Base-by-base conservation (phyloP, 805 yeast species). In the Candida hispaniensis region DNA sequence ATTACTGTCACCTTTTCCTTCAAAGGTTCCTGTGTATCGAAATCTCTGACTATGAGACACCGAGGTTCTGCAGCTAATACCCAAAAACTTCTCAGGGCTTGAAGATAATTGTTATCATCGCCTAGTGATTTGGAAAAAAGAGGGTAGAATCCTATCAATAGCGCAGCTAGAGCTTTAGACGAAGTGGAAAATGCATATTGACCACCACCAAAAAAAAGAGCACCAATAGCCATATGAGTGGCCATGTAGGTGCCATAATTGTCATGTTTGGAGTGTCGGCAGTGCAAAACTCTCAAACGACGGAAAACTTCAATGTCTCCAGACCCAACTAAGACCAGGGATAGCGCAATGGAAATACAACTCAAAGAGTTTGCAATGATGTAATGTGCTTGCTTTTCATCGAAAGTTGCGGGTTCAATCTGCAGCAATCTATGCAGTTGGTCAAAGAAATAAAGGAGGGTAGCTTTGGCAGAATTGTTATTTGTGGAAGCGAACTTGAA, bases 81-180 rank as follows among this genome's bases (percentile, higher is more conserved):
- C 96, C 97, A 91, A 44, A 91, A 77, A 53, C 85, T 93, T 25
- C 94, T 64, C 21, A 85, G 58, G 2, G 93, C 94, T 52, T 83
- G 94, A 35, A 88, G 53, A 50, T 80, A 83, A 13, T 78, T 71
- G 34, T 70, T 73, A 26, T 64, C 60, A n/a, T 58, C 60, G 10
- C 51, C 51, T 17, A 46, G 44, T 7, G 42, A 41, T 7, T 44
- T 36, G 2, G 83, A 78, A 42, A 73, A 75, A 2, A 75, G 62
- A 2, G 96, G 96, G 44, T 82, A 74, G n/a, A 80, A 61, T 0
- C 95, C 67, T 0, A 82, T 68, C 1, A 83, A 58, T 46, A 91
- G 63, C 3, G 77, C 55, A 0, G 86, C 93, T 36, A 75, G 60
- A 2, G 82, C 72, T 47, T 78, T 61, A 38, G 71, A 67, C 3